Conservation (phyloP, 768 basidiomycete species). For the Boletus sp. region DNA sequence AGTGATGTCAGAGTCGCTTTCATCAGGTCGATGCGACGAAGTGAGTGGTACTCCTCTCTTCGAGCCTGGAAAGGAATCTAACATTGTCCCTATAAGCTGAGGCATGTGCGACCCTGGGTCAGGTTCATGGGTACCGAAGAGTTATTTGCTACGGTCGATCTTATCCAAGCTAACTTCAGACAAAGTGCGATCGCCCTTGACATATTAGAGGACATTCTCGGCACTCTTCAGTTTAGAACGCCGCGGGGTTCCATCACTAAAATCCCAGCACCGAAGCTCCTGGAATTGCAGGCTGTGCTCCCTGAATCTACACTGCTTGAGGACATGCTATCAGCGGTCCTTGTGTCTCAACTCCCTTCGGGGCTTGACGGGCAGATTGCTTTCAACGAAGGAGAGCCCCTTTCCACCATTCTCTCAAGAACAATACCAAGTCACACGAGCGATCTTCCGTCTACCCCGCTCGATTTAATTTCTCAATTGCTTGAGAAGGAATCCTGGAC, state of each 20-base stretch:
- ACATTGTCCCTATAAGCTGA: conserved; percentile 10
- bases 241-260: conserved; percentile 1
- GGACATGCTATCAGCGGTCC: conserved; percentile 43
- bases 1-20: conserved; percentile 12
- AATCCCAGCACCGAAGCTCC: conserved; percentile 37
- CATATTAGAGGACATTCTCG: conserved; percentile 39
- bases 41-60: conserved; percentile 5
- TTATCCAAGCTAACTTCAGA: conserved; percentile 22
- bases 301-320: conserved; percentile 42
- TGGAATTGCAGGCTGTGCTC: conserved; percentile 37
- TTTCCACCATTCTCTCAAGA: conserved; percentile 6
- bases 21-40: conserved; percentile 7
- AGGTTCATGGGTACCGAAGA: conserved; percentile 46
- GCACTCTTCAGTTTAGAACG: conserved; percentile 25
- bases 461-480: conserved; percentile 34
- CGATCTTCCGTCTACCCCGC: conserved; percentile 8
- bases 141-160: conserved; percentile 46
- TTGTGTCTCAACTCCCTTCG: conserved; percentile 36
- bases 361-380: conserved; percentile 26
- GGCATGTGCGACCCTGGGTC: conserved; percentile 45
- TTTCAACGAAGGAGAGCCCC: conserved; percentile 4
- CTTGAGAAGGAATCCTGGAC: conserved; percentile 45
- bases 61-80: neutral
- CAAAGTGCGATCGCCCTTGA: conserved; percentile 5
- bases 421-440: neutral